phyloP scores from a whole-genome alignment of 192 early-diverging fungal genomes.

The Ramicandelaber brevisporus region DNA sequence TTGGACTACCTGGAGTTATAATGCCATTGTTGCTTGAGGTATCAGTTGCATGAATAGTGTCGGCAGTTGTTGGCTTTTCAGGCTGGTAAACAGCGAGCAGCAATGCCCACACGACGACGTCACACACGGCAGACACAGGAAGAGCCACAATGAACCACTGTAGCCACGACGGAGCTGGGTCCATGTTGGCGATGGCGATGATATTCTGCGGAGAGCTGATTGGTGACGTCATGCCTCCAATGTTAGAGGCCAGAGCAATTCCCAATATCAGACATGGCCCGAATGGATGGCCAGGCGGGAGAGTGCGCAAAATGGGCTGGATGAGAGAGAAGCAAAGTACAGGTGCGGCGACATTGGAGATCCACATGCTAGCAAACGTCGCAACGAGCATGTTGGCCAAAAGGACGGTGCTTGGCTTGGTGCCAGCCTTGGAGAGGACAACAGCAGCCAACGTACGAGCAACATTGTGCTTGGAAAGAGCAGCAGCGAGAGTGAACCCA shows the following conservation, averaged over 20 bases:
- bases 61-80: slow-evolving; percentile 27
- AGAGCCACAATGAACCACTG: slow-evolving; percentile 77
- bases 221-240: slow-evolving; percentile 93
- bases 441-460: slow-evolving; percentile 71
- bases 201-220: slow-evolving; percentile 96
- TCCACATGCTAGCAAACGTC: slow-evolving; percentile 98
- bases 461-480: slow-evolving; percentile 86
- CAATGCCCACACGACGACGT: slow-evolving; percentile 59
- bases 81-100: slow-evolving; percentile 63
- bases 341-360: slow-evolving; percentile 88
- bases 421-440: slow-evolving; percentile 78
- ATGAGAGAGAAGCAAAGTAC: slow-evolving; percentile 88
- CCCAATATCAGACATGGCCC: slow-evolving; percentile 73
- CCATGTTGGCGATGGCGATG: slow-evolving; percentile 82
- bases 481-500: slow-evolving; percentile 81
- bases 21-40: no score
- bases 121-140: slow-evolving; percentile 56
- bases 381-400: slow-evolving; percentile 88
- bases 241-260: slow-evolving; percentile 88
- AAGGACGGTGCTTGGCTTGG: slow-evolving; percentile 52
- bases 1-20: no score
- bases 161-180: slow-evolving; percentile 62
- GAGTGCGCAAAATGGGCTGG: slow-evolving; percentile 75
- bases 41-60: no score
- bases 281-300: slow-evolving; percentile 56